A percentile compares a stretch with the other conserved stretches of the same genome.
Conservation (phyloP, 371 early-diverging fungal species). For the Apophysomyces sp. region DNA sequence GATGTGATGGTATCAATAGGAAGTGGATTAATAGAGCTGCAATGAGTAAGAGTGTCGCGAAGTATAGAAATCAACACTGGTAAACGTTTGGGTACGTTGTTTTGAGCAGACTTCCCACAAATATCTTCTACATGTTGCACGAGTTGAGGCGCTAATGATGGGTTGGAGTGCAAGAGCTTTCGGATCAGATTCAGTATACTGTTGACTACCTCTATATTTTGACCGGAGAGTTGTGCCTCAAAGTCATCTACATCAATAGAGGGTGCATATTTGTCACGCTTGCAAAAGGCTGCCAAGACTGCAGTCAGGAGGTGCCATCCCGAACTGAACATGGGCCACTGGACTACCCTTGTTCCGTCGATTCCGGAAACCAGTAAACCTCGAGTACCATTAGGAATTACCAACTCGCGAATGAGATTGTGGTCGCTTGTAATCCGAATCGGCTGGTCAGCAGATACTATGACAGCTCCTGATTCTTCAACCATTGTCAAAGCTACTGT, state of each 20-base stretch:
- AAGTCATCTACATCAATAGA: constrained; percentile 16
- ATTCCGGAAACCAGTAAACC: constrained; percentile 19
- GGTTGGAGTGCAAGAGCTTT: constrained; percentile 17
- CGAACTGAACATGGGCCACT: constrained; percentile 22
- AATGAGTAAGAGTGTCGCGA: constrained; percentile 18
- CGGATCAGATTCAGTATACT: constrained; percentile 30
- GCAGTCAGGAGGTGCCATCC: constrained; percentile 37
- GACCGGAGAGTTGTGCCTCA: constrained; percentile 15
- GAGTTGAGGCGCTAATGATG: constrained; percentile 16
- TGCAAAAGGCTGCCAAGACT: constrained; percentile 21
- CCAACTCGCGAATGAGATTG: constrained; percentile 7
- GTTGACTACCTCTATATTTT: constrained; percentile 17
- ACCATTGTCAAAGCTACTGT: constrained; percentile 4
- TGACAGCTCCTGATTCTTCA: constrained; percentile 5
- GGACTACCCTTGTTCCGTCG: constrained; percentile 19
- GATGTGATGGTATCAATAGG: constrained; percentile 27
- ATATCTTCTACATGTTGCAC: constrained; percentile 31
- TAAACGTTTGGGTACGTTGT: neutral
- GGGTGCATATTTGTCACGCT: neutral
- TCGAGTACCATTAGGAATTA: constrained; percentile 15
- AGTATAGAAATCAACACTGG: constrained; percentile 29
- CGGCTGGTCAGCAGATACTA: constrained; percentile 7
- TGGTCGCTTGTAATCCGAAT: constrained; percentile 16
- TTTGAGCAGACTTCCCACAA: neutral
- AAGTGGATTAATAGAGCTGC: constrained; percentile 9